A percentile compares a stretch with the other conserved stretches of the same genome.
Conservation (phyloP, 768 basidiomycete species). For the Lactarius pseudohatsudake region DNA sequence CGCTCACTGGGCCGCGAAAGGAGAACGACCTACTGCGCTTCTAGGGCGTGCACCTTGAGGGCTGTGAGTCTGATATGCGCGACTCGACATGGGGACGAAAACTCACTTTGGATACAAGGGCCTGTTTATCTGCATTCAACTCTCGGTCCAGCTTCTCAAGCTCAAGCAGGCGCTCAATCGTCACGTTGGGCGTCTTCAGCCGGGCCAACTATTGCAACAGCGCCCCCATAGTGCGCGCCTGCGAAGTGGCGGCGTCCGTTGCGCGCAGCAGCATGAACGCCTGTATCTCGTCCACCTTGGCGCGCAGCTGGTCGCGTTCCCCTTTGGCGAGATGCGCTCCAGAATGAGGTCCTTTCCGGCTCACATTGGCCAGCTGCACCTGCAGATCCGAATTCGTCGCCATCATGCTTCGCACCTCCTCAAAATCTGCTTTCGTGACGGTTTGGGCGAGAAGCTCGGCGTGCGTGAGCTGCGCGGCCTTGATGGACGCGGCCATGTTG, state of each 20-base stretch:
- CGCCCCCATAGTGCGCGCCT: constrained; percentile 55
- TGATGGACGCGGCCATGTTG: no score
- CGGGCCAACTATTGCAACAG: constrained; percentile 40
- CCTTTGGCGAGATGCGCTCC: constrained; percentile 64
- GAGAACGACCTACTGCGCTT: constrained; percentile 59
- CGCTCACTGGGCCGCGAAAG: constrained; percentile 52
- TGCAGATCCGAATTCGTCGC: constrained; percentile 64
- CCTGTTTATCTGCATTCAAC: constrained; percentile 28
- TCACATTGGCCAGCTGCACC: constrained; percentile 69
- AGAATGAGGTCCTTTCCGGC: constrained; percentile 76
- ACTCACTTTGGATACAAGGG: constrained; percentile 54
- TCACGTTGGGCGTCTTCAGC: no score
- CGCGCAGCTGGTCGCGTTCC: constrained; percentile 64
- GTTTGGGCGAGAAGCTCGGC: constrained; percentile 49
- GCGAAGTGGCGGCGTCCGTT: constrained; percentile 47
- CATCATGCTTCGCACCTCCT: constrained; percentile 43
- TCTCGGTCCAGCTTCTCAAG: constrained; percentile 64
- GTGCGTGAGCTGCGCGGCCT: no score
- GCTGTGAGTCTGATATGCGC: constrained; percentile 9
- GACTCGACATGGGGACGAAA: background rate
- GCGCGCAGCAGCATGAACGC: constrained; percentile 43
- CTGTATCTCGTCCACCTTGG: constrained; percentile 57
- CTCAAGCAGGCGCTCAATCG: constrained; percentile 45
- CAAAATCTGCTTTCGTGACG: constrained; percentile 52
- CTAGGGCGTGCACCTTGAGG: constrained; percentile 53